Evolutionary conservation across 257 asterid genomes (phyloP).

Genomic region (Parsonsia alboflavescens): DNA sequence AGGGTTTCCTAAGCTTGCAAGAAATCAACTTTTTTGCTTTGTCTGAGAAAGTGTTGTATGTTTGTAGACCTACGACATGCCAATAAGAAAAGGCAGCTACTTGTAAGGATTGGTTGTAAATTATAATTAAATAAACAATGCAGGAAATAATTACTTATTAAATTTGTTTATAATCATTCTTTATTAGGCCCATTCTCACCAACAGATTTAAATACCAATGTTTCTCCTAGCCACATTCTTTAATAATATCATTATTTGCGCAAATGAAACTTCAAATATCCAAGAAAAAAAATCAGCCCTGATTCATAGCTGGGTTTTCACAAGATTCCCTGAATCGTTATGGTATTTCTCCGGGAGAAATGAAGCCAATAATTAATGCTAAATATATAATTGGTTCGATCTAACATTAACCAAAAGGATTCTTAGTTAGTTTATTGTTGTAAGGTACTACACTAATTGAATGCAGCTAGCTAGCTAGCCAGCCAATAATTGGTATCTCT

Average conservation of each 20-base stretch:
- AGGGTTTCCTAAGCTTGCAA: not conserved
- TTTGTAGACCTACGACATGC: conserved; percentile 10
- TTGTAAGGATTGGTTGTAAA: not conserved
- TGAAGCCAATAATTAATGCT: not conserved
- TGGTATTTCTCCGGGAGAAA: not conserved
- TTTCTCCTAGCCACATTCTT: not conserved
- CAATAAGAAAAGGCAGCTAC: conserved; percentile 3
- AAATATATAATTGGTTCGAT: not conserved
- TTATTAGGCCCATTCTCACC: no score
- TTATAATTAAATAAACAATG: not conserved
- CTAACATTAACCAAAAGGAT: not conserved
- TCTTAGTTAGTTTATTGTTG: not conserved
- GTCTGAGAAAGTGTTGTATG: conserved; percentile 19
- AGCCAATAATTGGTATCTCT: conserved; percentile 7
- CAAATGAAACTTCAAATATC: no score
- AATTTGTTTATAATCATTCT: no score
- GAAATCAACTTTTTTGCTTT: conserved; percentile 4
- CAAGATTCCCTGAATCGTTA: not conserved
- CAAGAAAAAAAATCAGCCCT: no score
- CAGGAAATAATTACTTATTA: no score
- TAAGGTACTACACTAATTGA: not conserved
- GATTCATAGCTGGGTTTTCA: not conserved
- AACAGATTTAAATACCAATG: no score
- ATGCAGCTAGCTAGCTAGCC: no score
- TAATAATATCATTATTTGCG: no score